phyloP scores from a whole-genome alignment of 148 eudicot species.

The Persicaria maculosa region DNA sequence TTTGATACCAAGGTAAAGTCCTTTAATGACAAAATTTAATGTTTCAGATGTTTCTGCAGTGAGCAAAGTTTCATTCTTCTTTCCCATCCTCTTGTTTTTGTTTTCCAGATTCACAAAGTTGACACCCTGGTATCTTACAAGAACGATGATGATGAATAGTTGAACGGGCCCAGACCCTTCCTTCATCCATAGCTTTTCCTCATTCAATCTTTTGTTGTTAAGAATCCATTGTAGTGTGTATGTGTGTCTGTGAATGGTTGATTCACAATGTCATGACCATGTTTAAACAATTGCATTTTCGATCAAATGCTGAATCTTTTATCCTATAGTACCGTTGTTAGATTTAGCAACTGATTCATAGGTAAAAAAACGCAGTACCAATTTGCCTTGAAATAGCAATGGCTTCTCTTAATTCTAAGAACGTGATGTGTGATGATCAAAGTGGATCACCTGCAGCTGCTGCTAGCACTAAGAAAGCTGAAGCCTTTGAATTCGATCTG shows the following conservation, averaged over 20 bases:
- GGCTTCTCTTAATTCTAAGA: too few relatives aligned
- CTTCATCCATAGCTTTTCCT: not conserved
- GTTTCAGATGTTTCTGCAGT: not conserved
- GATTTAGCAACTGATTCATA: too few relatives aligned
- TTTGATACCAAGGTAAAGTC: conserved; percentile 83
- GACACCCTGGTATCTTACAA: conserved; percentile 88
- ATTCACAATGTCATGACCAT: conserved; percentile 31
- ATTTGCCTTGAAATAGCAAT: too few relatives aligned
- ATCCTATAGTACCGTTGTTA: too few relatives aligned
- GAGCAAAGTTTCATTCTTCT: not conserved
- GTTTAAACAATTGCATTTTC: conserved; percentile 1
- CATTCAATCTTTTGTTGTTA: not conserved
- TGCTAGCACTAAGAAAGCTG: too few relatives aligned
- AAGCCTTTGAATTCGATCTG: too few relatives aligned
- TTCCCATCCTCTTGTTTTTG: not conserved
- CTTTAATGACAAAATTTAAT: not conserved
- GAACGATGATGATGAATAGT: conserved; percentile 75
- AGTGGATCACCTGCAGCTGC: too few relatives aligned
- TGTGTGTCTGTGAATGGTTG: conserved; percentile 41
- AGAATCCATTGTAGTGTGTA: not conserved
- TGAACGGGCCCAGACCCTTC: not conserved
- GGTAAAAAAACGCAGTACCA: too few relatives aligned
- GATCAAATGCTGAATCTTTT: not conserved
- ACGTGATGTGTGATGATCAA: too few relatives aligned
- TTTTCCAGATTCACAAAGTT: conserved; percentile 86